These are phyloP conservation scores for Trametes cinnabarina DNA, from an alignment of 768 basidiomycete species.

Conservation along the genomic window DNA sequence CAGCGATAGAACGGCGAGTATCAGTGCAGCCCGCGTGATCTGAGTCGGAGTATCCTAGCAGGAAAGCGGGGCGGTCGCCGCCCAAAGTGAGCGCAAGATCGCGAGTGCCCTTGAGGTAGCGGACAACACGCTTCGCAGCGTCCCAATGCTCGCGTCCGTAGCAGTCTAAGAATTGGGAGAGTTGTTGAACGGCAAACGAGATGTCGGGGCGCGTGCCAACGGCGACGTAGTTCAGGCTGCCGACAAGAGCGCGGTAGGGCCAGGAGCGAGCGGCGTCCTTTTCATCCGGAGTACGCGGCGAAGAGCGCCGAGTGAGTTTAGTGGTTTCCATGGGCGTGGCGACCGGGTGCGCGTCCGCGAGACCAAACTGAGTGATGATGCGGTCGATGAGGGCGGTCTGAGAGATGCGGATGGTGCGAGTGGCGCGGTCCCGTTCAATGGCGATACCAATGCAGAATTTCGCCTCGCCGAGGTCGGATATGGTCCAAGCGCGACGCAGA, in stretches of 20 bases:
- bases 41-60: constrained; percentile 24
- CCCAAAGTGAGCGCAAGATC: constrained; percentile 14
- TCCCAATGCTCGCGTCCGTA: constrained; percentile 21
- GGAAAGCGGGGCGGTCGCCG: neutral
- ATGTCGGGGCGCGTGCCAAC: constrained; percentile 18
- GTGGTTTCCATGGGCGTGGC: constrained; percentile 20
- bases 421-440: constrained; percentile 28
- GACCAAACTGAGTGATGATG: constrained; percentile 13
- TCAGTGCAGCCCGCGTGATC: constrained; percentile 27
- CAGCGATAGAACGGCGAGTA: constrained; percentile 26
- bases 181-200: constrained; percentile 20
- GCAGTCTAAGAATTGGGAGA: constrained; percentile 20
- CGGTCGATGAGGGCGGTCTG: constrained; percentile 21
- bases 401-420: constrained; percentile 18
- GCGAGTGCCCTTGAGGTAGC: constrained; percentile 25
- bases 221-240: constrained; percentile 29
- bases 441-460: constrained; percentile 37
- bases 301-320: neutral
- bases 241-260: constrained; percentile 31
- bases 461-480: constrained; percentile 35
- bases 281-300: neutral
- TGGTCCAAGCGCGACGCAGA: constrained; percentile 29
- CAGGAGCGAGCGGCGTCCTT: constrained; percentile 1
- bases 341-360: constrained; percentile 10
- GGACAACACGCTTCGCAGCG: constrained; percentile 25